These are phyloP conservation scores for Azolla pinnata DNA, from an alignment of 75 land plant species.

Conservation along the genomic window DNA sequence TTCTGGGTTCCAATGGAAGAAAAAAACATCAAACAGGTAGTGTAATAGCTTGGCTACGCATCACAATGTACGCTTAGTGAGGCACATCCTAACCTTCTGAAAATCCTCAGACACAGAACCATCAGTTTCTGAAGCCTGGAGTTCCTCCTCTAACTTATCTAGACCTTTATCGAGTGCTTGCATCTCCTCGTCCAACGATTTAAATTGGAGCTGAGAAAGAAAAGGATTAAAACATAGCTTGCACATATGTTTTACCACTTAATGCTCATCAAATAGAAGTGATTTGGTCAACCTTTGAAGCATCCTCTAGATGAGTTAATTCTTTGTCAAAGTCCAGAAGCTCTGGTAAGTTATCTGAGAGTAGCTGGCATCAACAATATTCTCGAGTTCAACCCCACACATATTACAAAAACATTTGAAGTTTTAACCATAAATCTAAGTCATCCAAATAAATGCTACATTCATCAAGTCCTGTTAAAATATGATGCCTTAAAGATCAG, in stretches of 20 bases:
- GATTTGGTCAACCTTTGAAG: conserved; percentile 57
- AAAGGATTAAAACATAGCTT: neutral
- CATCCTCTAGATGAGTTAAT: conserved; percentile 70
- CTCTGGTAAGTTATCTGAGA: conserved; percentile 85
- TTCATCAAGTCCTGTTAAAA: too few species aligned
- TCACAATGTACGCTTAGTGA: too few species aligned
- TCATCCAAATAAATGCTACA: too few species aligned
- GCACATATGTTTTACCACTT: neutral
- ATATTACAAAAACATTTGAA: too few species aligned
- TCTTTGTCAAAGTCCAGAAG: conserved; percentile 87
- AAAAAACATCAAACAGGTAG: too few species aligned
- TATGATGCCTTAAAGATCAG: too few species aligned
- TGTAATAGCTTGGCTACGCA: too few species aligned
- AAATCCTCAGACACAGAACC: conserved; percentile 13
- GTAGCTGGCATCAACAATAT: conserved; percentile 48
- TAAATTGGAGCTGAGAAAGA: conserved; percentile 10
- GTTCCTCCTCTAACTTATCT: conserved; percentile 14
- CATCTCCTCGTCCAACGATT: conserved; percentile 14
- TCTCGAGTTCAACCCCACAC: too few species aligned
- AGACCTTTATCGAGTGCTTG: conserved; percentile 13
- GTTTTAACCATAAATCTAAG: too few species aligned
- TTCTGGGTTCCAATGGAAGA: conserved; percentile 26
- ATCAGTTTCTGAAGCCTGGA: conserved; percentile 13
- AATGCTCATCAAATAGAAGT: neutral
- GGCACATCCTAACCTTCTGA: conserved; percentile 11